Evolutionary conservation across 2,329 filamentous ascomycete genomes (phyloP).

Genomic region (Anthostomella pinea): DNA sequence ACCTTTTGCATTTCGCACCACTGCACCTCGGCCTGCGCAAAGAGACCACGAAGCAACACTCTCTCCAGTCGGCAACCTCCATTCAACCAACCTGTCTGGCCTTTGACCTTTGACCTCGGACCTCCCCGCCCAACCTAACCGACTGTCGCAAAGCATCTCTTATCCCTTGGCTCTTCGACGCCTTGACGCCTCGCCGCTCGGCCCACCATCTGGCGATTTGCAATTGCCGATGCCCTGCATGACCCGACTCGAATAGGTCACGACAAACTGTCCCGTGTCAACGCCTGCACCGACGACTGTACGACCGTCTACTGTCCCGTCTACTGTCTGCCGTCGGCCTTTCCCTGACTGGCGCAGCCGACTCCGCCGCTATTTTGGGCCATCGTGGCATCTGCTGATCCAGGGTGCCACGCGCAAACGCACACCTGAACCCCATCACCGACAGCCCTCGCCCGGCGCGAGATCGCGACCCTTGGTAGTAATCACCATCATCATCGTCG

Average conservation of each 20-base stretch:
- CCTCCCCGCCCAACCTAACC: too few relatives aligned
- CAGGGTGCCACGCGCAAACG: slow-evolving; percentile 26
- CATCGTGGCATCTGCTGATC: slow-evolving; percentile 27
- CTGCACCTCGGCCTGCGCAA: too few relatives aligned
- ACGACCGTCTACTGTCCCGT: too few relatives aligned
- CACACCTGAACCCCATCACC: slow-evolving; percentile 16
- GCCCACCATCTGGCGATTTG: not conserved
- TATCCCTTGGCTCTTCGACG: not conserved
- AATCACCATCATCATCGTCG: too few relatives aligned
- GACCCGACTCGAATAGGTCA: too few relatives aligned
- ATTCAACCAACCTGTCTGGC: not conserved
- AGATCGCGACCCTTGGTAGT: too few relatives aligned
- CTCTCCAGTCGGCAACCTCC: too few relatives aligned
- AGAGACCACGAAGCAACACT: too few relatives aligned
- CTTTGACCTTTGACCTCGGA: not conserved
- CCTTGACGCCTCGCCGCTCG: not conserved
- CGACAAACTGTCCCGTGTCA: too few relatives aligned
- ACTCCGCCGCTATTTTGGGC: slow-evolving; percentile 19
- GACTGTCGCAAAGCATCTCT: too few relatives aligned
- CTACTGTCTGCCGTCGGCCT: slow-evolving; percentile 17
- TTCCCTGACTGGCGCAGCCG: slow-evolving; percentile 18
- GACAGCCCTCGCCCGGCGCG: slow-evolving; percentile 30
- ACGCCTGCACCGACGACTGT: too few relatives aligned
- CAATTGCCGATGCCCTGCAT: slow-evolving; percentile 2
- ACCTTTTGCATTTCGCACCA: too few relatives aligned